Evolutionary conservation across 257 asterid genomes (phyloP).

Genomic region (Gentiana macrophylla): DNA sequence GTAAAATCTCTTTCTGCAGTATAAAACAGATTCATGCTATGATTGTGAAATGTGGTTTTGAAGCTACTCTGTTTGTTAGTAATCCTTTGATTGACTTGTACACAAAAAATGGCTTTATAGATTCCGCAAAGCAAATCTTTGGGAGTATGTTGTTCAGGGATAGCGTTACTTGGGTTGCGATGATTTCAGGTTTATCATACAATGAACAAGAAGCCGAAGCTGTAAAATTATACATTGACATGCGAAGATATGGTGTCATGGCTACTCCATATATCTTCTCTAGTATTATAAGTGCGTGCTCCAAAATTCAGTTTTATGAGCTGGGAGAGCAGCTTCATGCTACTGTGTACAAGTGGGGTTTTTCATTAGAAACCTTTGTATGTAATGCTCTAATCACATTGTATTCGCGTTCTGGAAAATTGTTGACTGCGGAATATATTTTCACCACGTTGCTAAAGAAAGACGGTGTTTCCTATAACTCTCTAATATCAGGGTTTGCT

Average conservation of each 20-base stretch:
- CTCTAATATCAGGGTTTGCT: conserved; percentile 67
- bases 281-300: conserved; percentile 61
- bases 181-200: conserved; percentile 66
- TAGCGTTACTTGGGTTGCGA: conserved; percentile 84
- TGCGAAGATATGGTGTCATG: conserved; percentile 55
- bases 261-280: conserved; percentile 90
- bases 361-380: conserved; percentile 54
- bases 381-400: conserved; percentile 71
- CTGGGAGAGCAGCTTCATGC: conserved; percentile 77
- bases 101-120: conserved; percentile 45
- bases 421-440: conserved; percentile 42
- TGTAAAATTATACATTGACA: conserved; percentile 49
- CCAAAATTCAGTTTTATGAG: conserved; percentile 40
- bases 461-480: conserved; percentile 65
- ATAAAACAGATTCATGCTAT: conserved; percentile 58
- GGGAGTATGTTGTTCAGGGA: conserved; percentile 38
- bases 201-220: conserved; percentile 36
- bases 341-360: conserved; percentile 60
- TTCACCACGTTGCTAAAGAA: conserved; percentile 45
- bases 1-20: conserved; percentile 20
- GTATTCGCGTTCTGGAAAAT: conserved; percentile 50
- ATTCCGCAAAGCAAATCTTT: conserved; percentile 48
- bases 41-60: conserved; percentile 40
- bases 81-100: conserved; percentile 66
- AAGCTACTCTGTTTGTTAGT: conserved; percentile 29